Evolutionary conservation across 768 basidiomycete species (phyloP).

Genomic region (Agrocybe praecox): DNA sequence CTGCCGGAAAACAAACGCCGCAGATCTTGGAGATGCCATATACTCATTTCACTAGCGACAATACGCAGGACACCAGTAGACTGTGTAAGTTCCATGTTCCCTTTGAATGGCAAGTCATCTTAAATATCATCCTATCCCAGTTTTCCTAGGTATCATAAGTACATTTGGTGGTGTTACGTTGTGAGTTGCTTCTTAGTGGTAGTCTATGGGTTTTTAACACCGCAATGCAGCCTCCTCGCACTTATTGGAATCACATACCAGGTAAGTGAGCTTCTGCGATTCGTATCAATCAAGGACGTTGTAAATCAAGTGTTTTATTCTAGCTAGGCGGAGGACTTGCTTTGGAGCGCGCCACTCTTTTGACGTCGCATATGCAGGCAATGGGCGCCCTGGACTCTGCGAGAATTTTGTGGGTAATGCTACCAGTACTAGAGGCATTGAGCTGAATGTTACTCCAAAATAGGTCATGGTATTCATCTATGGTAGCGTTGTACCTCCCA

Average conservation of each 20-base stretch:
- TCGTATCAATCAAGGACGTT: background rate
- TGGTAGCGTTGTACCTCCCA: constrained; percentile 69
- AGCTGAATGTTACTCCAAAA: constrained; percentile 17
- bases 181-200: constrained; percentile 5
- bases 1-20: constrained; percentile 48
- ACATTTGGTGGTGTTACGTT: constrained; percentile 18
- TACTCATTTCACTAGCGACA: constrained; percentile 48
- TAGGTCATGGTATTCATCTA: constrained; percentile 66
- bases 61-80: constrained; percentile 10
- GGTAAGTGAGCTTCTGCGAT: background rate
- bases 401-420: constrained; percentile 30
- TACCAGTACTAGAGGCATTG: too few relatives aligned
- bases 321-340: constrained; percentile 17
- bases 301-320: background rate
- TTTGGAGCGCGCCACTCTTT: constrained; percentile 56
- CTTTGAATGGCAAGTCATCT: constrained; percentile 32
- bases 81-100: constrained; percentile 1
- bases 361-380: constrained; percentile 75
- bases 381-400: constrained; percentile 80
- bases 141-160: constrained; percentile 9
- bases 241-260: constrained; percentile 20
- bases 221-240: constrained; percentile 13
- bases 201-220: background rate
- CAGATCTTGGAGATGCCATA: constrained; percentile 62
- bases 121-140: background rate